Conservation (phyloP, 2,329 filamentous ascomycete species). For the Zopfia rhizophila region DNA sequence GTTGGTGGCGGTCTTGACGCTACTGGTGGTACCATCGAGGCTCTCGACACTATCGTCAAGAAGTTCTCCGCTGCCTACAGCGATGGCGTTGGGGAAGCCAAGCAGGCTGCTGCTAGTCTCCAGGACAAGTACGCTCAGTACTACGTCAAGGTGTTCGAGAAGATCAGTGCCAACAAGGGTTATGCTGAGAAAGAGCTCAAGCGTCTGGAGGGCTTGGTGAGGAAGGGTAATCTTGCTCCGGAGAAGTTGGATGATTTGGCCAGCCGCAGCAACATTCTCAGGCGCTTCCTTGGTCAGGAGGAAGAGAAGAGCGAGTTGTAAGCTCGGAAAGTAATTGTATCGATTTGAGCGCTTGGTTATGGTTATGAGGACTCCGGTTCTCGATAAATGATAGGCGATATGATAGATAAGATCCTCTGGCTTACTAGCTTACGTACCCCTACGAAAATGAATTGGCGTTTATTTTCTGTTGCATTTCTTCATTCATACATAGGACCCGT, state of each 20-base stretch:
- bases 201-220: constrained; percentile 80
- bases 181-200: constrained; percentile 88
- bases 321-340: constrained; percentile 23
- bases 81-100: constrained; percentile 74
- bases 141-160: constrained; percentile 91
- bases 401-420: constrained; percentile 2
- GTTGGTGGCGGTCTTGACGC: constrained; percentile 82
- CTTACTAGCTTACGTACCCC: constrained; percentile 21
- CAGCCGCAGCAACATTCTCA: constrained; percentile 87
- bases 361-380: neutral
- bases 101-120: constrained; percentile 74
- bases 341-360: neutral
- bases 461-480: too few species aligned
- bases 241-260: constrained; percentile 90
- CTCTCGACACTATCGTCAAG: constrained; percentile 78
- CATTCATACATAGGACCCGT: too few species aligned
- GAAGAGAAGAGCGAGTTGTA: constrained; percentile 77
- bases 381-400: neutral
- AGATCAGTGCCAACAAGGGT: constrained; percentile 78
- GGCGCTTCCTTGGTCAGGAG: constrained; percentile 73
- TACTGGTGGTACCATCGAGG: constrained; percentile 82
- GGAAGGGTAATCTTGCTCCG: constrained; percentile 85
- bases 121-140: constrained; percentile 90
- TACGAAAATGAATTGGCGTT: constrained; percentile 29
- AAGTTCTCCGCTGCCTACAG: constrained; percentile 73